Base-by-base conservation (phyloP, 2,329 filamentous ascomycete species). In the Diaporthe velutina region DNA sequence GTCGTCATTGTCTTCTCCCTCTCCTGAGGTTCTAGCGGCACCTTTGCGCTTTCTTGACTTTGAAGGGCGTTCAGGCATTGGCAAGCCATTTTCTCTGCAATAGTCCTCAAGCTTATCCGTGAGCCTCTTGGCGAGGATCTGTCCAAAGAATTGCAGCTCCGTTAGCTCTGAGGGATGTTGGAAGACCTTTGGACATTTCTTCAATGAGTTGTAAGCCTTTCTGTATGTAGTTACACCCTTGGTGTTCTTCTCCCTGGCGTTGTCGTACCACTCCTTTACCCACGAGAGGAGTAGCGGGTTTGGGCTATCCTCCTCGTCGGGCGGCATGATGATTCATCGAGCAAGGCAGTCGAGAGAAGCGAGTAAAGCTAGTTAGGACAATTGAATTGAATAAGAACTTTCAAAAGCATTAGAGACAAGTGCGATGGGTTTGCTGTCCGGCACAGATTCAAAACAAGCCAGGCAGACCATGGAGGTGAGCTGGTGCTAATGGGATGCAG, bases 221-320 rank as follows among this genome's bases (percentile, higher is more conserved):
- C 90, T 93, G 82, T 95, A 96, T 0, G 90, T 92, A n/a, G 88
- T 90, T 33, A 91, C 84, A 30, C 93, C 93, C 81, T 94, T 95
- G 25, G 90, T 90, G 80, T 93, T 94, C 60, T 89, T 89, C 78
- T 94, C 90, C 66, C 89, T 88, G 17, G 93, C 94, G 54, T 89
- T 81, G 58, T 95, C 93, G 67, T 93, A 88, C 93, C 93, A 95
- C 85, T 95, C 93, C 80, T 94, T 92, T 68, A 96, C 90, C 91
- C 93, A 96, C 77, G 85, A 84, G 15, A 96, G 87, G 12, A 95
- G 87, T 54, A 94, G 86, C 7, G 94, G 92, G 79, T 97, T 97
- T 22, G 91, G 89, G 77, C 90, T 92, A 38, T 85, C 78, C 30
- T 81, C 83, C 40, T 84, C 79, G 40, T 84, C 79, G 40, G 58